Conservation (phyloP, 2,329 filamentous ascomycete genomes). For the Grosmannia serpens region DNA sequence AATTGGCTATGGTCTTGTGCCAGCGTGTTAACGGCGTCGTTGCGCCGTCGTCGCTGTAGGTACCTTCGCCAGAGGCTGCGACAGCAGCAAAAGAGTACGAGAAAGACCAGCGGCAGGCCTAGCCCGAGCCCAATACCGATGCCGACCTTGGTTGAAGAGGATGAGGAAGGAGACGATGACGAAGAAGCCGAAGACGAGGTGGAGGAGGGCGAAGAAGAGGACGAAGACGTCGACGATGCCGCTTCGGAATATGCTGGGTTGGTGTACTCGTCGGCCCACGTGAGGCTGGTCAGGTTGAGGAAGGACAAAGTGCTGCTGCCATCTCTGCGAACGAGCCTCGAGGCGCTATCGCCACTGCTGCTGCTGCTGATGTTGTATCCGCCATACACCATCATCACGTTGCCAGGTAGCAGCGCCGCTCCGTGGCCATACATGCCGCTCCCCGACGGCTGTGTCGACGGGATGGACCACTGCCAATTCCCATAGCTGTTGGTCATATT, state of each 20-base stretch:
- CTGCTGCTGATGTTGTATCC: slow-evolving; percentile 37
- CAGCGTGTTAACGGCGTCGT: slow-evolving; percentile 36
- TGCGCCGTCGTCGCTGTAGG: slow-evolving; percentile 22
- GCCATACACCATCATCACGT: slow-evolving; percentile 57
- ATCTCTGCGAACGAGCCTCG: slow-evolving; percentile 4
- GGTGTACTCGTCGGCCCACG: slow-evolving; percentile 39
- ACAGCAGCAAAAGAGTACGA: slow-evolving; percentile 29
- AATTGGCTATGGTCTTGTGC: slow-evolving; percentile 38
- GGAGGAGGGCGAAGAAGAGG: background rate
- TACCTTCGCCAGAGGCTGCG: slow-evolving; percentile 35
- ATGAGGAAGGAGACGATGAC: background rate
- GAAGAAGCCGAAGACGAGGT: background rate
- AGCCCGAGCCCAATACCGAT: slow-evolving; percentile 55
- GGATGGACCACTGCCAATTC: slow-evolving; percentile 61
- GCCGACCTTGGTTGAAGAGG: slow-evolving; percentile 33
- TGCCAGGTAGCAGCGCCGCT: slow-evolving; percentile 50
- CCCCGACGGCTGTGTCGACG: slow-evolving; percentile 34
- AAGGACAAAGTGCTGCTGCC: slow-evolving; percentile 23
- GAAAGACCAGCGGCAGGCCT: slow-evolving; percentile 35
- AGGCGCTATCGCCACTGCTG: slow-evolving; percentile 5
- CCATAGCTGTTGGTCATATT: slow-evolving; percentile 65
- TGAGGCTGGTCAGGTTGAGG: slow-evolving; percentile 45
- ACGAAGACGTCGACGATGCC: slow-evolving; percentile 4
- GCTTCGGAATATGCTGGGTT: slow-evolving; percentile 22
- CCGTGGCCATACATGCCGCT: slow-evolving; percentile 51